Evolutionary conservation across 768 basidiomycete species (phyloP).

Genomic region (Phlebiopsis flavidoalba): DNA sequence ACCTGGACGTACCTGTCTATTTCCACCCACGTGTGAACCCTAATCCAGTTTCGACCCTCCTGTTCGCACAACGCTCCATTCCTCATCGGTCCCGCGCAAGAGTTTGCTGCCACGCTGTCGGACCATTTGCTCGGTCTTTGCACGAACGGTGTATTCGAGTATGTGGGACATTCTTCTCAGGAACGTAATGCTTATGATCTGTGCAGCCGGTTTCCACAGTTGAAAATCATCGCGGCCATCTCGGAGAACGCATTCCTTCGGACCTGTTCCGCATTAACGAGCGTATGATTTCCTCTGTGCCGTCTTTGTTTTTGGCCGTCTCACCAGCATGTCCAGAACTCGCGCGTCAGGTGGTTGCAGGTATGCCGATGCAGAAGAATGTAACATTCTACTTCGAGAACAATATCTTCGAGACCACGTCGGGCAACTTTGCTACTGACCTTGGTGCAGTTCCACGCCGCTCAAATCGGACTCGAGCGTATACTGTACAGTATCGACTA

Average conservation of each 20-base stretch:
- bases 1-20: slow-evolving; percentile 1
- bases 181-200: not conserved
- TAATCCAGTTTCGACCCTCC: not conserved
- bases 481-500: not conserved
- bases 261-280: slow-evolving; percentile 2
- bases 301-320: not conserved
- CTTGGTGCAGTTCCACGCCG: slow-evolving; percentile 3
- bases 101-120: slow-evolving; percentile 1
- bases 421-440: slow-evolving; percentile 4
- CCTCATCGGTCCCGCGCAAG: slow-evolving; percentile 3
- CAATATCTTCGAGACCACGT: slow-evolving; percentile 2
- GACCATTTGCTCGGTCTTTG: not conserved
- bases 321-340: not conserved
- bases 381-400: slow-evolving; percentile 2
- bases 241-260: slow-evolving; percentile 1
- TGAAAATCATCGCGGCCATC: not conserved
- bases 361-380: slow-evolving; percentile 6
- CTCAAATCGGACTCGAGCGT: not conserved
- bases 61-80: not conserved
- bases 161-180: not conserved
- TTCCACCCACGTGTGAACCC: slow-evolving; percentile 2
- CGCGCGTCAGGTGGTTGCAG: not conserved
- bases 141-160: slow-evolving; percentile 1
- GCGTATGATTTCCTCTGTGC: not conserved
- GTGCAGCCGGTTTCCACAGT: not conserved